Evolutionary conservation across 2,329 filamentous ascomycete genomes (phyloP), one percentile per base, ranked within the genome.

Genomic region (Septoria linicola): DNA sequence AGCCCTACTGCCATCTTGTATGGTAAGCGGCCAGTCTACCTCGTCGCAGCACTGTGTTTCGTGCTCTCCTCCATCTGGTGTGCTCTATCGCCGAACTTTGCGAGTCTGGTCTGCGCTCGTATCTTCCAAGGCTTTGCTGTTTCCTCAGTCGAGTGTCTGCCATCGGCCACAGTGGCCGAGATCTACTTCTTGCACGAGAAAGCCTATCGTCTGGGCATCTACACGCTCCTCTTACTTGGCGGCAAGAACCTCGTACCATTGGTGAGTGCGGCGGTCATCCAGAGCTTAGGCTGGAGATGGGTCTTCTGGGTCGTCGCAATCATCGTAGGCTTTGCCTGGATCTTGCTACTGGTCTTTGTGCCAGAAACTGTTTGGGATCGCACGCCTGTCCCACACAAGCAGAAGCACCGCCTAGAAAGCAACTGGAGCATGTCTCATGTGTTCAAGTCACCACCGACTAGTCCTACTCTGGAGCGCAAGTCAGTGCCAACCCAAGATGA

Each of bases 321-420:
- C 3, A 74, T 95, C 8, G 87, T 90, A 27, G 88, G 77, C 0
- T 80, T 88, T 41, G 84, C 83, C 53, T 79, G 84, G 31, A 68
- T 81, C 16, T 72, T 95, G 2, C 76, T 97, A 1, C 96, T 95
- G 67, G 77, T 96, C 53, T 95, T 96, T 62, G 88, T 96, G 0
- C 92, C 92, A 0, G 92, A 97, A 72, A 96, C 90, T 0, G 96
- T 96, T 60, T 97, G 92, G 92, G 90, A 96, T 68, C 79, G 92
- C 41, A 85, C 86, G 2, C 90, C 91, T 7, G 71, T 73, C 23
- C 73, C 78, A 25, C 67, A 72, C 39, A 72, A 72, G 55, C 53
- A 50, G 11, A 50, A 41, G 21, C 47, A 37, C 11, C 53, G 35
- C 19, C 21, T 27, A 3, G 21, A 37, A n/a, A 51, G 51, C 39